phyloP scores from a whole-genome alignment of 179 eudicot species.

The Silene vulgaris region DNA sequence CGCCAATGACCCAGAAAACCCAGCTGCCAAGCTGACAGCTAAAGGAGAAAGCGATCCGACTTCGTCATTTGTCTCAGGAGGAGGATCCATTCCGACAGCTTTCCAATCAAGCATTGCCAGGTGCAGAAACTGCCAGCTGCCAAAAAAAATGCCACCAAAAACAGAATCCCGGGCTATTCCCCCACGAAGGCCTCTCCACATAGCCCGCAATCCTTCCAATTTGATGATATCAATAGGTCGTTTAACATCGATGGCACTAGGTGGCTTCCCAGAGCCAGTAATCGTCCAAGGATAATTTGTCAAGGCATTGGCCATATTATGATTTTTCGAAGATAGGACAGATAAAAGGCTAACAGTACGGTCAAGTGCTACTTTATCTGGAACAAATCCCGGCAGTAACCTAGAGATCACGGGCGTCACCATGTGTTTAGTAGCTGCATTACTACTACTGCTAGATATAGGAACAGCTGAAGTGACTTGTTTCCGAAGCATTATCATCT shows the following conservation, averaged over 20 bases:
- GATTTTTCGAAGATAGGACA: conserved; percentile 43
- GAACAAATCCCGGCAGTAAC: conserved; percentile 49
- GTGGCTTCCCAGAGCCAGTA: conserved; percentile 89
- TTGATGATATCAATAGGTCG: conserved; percentile 45
- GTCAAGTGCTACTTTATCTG: conserved; percentile 48
- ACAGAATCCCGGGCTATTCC: conserved; percentile 74
- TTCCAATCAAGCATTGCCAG: conserved; percentile 68
- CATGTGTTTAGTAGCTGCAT: conserved; percentile 24
- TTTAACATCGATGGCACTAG: conserved; percentile 61
- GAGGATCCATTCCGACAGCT: conserved; percentile 77
- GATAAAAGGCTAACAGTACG: conserved; percentile 62
- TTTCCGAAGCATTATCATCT: conserved; percentile 74
- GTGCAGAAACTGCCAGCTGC: conserved; percentile 77
- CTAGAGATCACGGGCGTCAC: conserved; percentile 45
- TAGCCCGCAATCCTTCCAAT: conserved; percentile 76
- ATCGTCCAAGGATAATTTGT: conserved; percentile 92
- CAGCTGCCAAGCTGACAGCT: conserved; percentile 71
- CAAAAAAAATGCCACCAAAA: conserved; percentile 81
- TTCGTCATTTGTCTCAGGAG: conserved; percentile 61
- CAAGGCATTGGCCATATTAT: conserved; percentile 46
- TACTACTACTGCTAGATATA: conserved; percentile 22
- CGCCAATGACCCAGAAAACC: conserved; percentile 79
- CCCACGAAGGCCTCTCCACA: conserved; percentile 78
- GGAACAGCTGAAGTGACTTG: conserved; percentile 75
- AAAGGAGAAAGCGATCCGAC: conserved; percentile 75